phyloP scores from a whole-genome alignment of 2,329 filamentous ascomycete species.

The Botrytis galanthina region DNA sequence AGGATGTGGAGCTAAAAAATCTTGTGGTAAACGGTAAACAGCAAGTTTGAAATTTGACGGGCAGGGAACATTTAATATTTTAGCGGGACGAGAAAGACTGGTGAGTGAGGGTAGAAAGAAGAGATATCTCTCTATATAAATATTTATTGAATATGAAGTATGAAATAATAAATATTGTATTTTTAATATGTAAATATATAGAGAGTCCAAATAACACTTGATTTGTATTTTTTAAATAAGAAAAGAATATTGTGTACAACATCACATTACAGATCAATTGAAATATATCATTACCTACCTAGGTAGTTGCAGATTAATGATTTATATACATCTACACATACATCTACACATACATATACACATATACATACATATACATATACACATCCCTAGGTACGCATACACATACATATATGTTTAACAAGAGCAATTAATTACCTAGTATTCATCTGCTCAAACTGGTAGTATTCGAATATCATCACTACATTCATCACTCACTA shows the following conservation, averaged over 20 bases:
- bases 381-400: no score
- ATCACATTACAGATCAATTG: constrained; percentile 1
- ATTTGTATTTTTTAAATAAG: background rate
- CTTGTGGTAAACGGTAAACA: constrained; percentile 19
- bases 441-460: background rate
- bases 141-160: background rate
- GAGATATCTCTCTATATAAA: background rate
- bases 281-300: background rate
- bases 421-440: background rate
- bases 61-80: constrained; percentile 17
- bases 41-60: constrained; percentile 17
- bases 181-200: background rate
- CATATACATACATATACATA: background rate
- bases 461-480: background rate
- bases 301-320: background rate
- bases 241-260: background rate
- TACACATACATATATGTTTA: background rate
- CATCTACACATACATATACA: no score
- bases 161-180: background rate
- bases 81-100: constrained; percentile 13
- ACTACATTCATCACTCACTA: no score
- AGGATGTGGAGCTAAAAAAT: constrained; percentile 21
- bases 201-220: background rate
- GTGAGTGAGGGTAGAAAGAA: background rate
- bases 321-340: background rate